Percentiles rank a stretch among this genome's conserved stretches.
phyloP scores from a whole-genome alignment of 306 rosid genomes.

The Prunus mume region DNA sequence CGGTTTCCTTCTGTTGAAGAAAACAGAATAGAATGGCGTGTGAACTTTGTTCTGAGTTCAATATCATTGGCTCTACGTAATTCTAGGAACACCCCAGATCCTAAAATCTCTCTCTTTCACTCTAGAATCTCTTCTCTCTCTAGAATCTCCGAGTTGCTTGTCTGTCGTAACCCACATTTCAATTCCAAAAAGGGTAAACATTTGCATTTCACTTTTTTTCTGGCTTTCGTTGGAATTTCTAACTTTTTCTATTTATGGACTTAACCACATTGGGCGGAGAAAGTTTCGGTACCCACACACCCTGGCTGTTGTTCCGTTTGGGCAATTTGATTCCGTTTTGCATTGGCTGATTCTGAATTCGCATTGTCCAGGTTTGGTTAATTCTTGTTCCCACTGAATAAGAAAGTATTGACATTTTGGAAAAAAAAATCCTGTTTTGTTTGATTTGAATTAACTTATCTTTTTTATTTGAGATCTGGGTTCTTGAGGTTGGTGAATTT shows the following conservation, averaged over 20 bases:
- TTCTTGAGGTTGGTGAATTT: slow-evolving; percentile 16
- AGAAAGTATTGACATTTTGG: neutral
- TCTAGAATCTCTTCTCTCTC: neutral
- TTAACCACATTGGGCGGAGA: slow-evolving; percentile 19
- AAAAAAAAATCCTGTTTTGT: neutral
- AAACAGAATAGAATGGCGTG: neutral
- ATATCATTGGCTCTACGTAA: slow-evolving; percentile 24
- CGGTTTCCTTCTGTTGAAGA: neutral
- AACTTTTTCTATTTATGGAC: slow-evolving; percentile 12
- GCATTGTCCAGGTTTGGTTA: slow-evolving; percentile 5
- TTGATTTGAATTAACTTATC: neutral
- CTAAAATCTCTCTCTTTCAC: slow-evolving; percentile 29
- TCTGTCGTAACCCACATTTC: slow-evolving; percentile 23
- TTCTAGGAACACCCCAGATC: slow-evolving; percentile 38
- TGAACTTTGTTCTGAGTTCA: neutral
- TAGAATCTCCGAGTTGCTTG: slow-evolving; percentile 21
- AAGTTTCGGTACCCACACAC: neutral
- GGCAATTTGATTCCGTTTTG: slow-evolving; percentile 10
- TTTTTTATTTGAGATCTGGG: neutral
- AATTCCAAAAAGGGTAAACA: slow-evolving; percentile 15
- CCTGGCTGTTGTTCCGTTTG: slow-evolving; percentile 17
- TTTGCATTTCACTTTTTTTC: neutral
- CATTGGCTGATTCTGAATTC: slow-evolving; percentile 13
- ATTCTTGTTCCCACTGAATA: neutral
- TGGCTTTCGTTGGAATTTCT: slow-evolving; percentile 20